phyloP scores from a whole-genome alignment of 2,329 filamentous ascomycete species.

The Tolypocladium amazonense region DNA sequence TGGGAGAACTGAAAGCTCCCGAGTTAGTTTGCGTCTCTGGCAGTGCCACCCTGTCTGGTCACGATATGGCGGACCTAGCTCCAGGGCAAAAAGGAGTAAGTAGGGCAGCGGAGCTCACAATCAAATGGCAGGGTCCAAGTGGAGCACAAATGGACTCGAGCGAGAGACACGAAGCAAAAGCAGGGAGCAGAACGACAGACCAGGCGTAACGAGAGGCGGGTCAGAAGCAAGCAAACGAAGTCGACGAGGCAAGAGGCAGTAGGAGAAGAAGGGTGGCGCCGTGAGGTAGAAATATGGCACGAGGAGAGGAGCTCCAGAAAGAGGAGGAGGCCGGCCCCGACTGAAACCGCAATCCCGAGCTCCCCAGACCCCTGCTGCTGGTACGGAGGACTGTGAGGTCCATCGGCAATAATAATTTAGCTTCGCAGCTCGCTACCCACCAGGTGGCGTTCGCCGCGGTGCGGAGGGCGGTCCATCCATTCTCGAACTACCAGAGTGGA shows the following conservation, averaged over 20 bases:
- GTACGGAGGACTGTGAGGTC: neutral
- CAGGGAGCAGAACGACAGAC: neutral
- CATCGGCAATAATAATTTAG: neutral
- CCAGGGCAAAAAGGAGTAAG: neutral
- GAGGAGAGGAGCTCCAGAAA: neutral
- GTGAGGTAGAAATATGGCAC: neutral
- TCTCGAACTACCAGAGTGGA: neutral
- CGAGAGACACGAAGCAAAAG: neutral
- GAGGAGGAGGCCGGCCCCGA: neutral
- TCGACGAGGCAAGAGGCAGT: neutral
- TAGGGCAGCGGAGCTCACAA: neutral
- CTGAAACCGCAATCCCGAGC: slow-evolving; percentile 1
- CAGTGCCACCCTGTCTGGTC: neutral
- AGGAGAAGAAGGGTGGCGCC: neutral
- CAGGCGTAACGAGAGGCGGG: neutral
- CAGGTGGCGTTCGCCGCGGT: neutral
- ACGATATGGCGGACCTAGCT: neutral
- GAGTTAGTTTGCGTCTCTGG: neutral
- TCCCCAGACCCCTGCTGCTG: neutral
- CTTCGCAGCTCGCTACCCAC: neutral
- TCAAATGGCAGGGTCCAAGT: neutral
- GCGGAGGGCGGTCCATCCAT: neutral
- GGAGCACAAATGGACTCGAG: neutral
- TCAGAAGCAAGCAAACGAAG: neutral
- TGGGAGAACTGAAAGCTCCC: neutral